Evolutionary conservation across 495 filamentous ascomycete species (phyloP), one percentile per base, ranked within the genome.

Genomic region (Trichoderma virens): DNA sequence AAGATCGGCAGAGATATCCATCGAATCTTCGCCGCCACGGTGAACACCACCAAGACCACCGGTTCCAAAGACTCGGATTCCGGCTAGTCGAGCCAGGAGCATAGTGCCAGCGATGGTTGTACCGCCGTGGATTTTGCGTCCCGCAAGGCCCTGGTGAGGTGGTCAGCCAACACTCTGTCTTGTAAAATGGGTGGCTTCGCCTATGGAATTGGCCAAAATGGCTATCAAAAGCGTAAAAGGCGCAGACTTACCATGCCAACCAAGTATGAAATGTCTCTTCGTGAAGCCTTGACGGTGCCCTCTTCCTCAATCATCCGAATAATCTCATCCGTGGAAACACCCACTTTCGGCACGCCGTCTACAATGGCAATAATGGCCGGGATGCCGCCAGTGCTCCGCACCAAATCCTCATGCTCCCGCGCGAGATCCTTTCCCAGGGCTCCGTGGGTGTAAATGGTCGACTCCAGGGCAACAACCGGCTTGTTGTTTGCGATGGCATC

Each of bases 1-100:
- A 62, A 98, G 80, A 75, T 98, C 94, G 32, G 94, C 94, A 65
- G 92, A 96, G 60, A 98, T 86, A 72, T 98, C 94, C 85, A 97
- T 88, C 0, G 88, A 90, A 63, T 80, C 82, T 73, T 97, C 88
- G 18, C 84, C 93, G 59, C 90, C 94, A 27, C 92, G 83, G 73
- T 98, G 94, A n/a, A 98, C 94, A 60, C 94, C 94, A 65, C 94
- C 92, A 67, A 88, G 75, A 13, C 88, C 84, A 13, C 83, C 94
- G 13, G 94, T 98, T 3, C 91, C 93, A 76, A 98, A 97, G 25
- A 98, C 86, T 66, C 85, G 86, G 71, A 98, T 97, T 1, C 93
- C 94, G 59, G 92, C 94, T 66, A 91, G 75, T 65, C 91, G 81
- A 18, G 94, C 92, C 6, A 98, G 83, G 38, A 96, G 72, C 91